Evolutionary conservation across 495 filamentous ascomycete species (phyloP).

Genomic region (Aspergillus kassunensis): DNA sequence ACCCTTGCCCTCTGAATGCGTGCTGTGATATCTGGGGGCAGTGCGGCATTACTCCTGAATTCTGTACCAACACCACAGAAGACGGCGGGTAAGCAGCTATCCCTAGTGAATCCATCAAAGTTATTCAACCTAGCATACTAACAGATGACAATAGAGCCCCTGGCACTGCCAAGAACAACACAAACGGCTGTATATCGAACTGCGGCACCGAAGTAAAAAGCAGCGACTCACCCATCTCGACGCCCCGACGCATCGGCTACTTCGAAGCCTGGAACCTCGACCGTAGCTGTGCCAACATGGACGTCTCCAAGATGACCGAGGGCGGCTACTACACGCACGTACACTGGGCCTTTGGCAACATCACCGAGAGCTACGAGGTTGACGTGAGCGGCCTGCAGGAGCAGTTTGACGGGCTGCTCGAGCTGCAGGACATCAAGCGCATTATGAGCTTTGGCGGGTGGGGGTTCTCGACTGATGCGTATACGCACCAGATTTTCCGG

Average conservation of each 20-base stretch:
- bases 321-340: conserved; percentile 36
- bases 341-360: conserved; percentile 39
- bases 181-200: conserved; percentile 46
- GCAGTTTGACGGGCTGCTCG: conserved; percentile 7
- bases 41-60: conserved; percentile 30
- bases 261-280: conserved; percentile 16
- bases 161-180: conserved; percentile 27
- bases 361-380: conserved; percentile 26
- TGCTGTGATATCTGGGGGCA: conserved; percentile 41
- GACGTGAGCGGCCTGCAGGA: conserved; percentile 17
- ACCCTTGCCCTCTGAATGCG: conserved; percentile 27
- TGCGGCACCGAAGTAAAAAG: conserved; percentile 40
- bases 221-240: conserved; percentile 6
- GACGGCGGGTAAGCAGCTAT: no score
- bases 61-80: conserved; percentile 30
- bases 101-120: no score
- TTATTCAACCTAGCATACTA: no score
- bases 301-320: conserved; percentile 16
- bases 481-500: conserved; percentile 37
- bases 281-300: conserved; percentile 20
- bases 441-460: conserved; percentile 48
- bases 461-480: conserved; percentile 36
- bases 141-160: no score
- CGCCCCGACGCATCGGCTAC: conserved; percentile 11
- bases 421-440: conserved; percentile 28